Evolutionary conservation across 2,329 filamentous ascomycete species (phyloP), one percentile per base, ranked within the genome.

Genomic region (Fusarium euwallaceae): DNA sequence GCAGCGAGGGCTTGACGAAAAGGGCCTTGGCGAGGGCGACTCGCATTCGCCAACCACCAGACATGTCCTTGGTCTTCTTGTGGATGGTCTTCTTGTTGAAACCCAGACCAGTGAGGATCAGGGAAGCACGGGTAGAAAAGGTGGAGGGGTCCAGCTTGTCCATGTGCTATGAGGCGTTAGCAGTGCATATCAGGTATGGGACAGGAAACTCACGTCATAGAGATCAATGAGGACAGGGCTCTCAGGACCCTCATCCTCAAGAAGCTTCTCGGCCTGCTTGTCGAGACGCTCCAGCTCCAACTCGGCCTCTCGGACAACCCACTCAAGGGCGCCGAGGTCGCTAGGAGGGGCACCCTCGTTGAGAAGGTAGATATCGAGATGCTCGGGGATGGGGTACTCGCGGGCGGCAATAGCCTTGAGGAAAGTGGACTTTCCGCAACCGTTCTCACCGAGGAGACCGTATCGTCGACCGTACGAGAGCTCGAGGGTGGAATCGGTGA

Each of bases 1-100:
- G 92, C 67, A 99, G 90, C 20, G 95, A 97, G 39, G 97, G 97
- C 90, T 97, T 97, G 87, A 99, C 96, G 88, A 99, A 99, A 63
- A 99, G 92, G 67, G 97, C 97, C 89, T 98, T 98, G 83, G 90
- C 97, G 71, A 99, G 92, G 67, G 97, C 97, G 69, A 99, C 97
- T 90, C 97, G 95, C 97, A 99, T 99, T 89, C 96, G 92, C 97
- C 97, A 99, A 80, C 97, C 97, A 94, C 97, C 97, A 77, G 97
- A 99, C 97, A 99, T 99, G 85, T 99, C 97, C 91, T 98, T 99
- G 80, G 97, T 99, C 92, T 97, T 98, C 91, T 99, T 99, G 86
- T 97, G 88, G 82, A 99, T 98, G 66, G 97, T 99, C 79, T 86
- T 87, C 89, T 98, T 98, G 92, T 99, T 98, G 92, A 99, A 99